These are phyloP conservation scores for Tylopilus orsonianus DNA, from an alignment of 1,284 basidiomycete genomes.

Conservation along the genomic window DNA sequence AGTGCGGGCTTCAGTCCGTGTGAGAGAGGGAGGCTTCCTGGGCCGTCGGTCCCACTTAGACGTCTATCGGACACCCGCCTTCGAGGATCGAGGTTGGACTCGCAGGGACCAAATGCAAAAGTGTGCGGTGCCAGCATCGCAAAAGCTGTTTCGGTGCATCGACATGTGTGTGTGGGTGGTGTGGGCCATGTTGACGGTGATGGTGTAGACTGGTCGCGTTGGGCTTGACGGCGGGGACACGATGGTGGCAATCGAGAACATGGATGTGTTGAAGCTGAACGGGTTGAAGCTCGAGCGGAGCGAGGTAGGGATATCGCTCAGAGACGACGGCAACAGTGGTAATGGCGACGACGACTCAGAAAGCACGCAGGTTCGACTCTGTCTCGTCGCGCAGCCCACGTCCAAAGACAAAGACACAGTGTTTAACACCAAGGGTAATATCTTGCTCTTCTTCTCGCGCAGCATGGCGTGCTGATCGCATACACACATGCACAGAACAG, in stretches of 20 bases:
- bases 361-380: slow-evolving; percentile 51
- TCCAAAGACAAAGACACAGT: slow-evolving; percentile 88
- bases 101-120: too few relatives aligned
- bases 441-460: neutral
- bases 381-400: slow-evolving; percentile 82
- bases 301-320: slow-evolving; percentile 46
- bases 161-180: neutral
- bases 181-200: neutral
- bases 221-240: slow-evolving; percentile 89
- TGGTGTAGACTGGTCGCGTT: slow-evolving; percentile 75
- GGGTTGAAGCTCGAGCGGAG: slow-evolving; percentile 79
- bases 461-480: slow-evolving; percentile 6
- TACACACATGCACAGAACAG: slow-evolving; percentile 51
- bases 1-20: too few relatives aligned
- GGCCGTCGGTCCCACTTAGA: too few relatives aligned
- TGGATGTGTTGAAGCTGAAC: slow-evolving; percentile 78
- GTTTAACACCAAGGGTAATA: slow-evolving; percentile 62
- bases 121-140: slow-evolving; percentile 85
- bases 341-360: neutral
- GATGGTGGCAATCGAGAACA: slow-evolving; percentile 83
- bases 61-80: too few relatives aligned
- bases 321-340: slow-evolving; percentile 8
- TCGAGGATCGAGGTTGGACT: too few relatives aligned
- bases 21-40: too few relatives aligned
- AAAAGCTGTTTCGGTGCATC: slow-evolving; percentile 75